Base-by-base conservation (phyloP, 495 filamentous ascomycete species). In the Cairneyella variabilis region DNA sequence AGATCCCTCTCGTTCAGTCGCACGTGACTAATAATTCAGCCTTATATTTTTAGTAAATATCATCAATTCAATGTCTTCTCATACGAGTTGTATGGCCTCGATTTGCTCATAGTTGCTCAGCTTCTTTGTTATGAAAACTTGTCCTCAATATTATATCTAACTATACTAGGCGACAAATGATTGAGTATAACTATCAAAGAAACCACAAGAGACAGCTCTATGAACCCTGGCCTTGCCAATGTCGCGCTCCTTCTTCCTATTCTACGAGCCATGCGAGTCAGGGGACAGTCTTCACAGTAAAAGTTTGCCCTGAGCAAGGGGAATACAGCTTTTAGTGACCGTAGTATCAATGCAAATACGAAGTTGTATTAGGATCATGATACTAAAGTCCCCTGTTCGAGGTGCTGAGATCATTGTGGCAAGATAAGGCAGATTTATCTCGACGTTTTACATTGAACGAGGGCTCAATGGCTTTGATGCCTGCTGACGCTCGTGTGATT, bases 361-460 rank as follows among this genome's bases (percentile, higher is more conserved):
- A 51, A 56, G 51, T 56, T 25, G 51, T 27, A 56, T 46, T 40
- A 51, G 47, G 45, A 28, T 27, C 45, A 38, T 30, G 21, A 56
- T 51, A 51, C 54, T 47, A 51, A 51, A 28, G 47, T 28, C 38
- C 54, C 14, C 54, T 56, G 1, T 44, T 18, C 39, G 39, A 56
- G 47, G 39, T 25, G 45, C 39, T 36, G 50, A 53, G 50, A 53
- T 44, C 45, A 36, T 53, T 40, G 45, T 53, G 45, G 23, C 45
- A 52, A 52, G 49, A 21, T 17, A 37, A 50, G 47, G 47, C 47
- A 50, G 12, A 27, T 3, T 45, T 1, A 12, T 42, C 39, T 44
- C 38, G 22, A 26, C 36, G 37, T 25, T 26, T 38, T 56, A 17
- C 44, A 17, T 56, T 56, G 36, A 56, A 17, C 26, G 34, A 56